These are phyloP conservation scores for Lepraria neglecta DNA, from an alignment of 495 filamentous ascomycete species.

Conservation along the genomic window DNA sequence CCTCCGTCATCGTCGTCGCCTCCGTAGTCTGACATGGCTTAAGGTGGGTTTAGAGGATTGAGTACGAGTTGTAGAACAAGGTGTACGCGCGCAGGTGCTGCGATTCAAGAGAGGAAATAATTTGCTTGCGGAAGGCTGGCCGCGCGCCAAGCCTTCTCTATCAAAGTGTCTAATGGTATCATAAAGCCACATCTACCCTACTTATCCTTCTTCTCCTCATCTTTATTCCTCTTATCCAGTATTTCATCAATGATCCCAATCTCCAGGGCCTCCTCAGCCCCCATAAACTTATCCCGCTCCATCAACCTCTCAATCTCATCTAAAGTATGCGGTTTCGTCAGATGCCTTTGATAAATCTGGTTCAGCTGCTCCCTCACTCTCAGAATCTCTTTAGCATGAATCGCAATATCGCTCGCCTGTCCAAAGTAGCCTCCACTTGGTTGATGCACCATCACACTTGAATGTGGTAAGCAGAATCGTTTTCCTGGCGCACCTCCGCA, in stretches of 20 bases:
- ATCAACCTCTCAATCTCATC: constrained; percentile 87
- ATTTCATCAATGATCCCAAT: constrained; percentile 91
- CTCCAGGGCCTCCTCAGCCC: constrained; percentile 78
- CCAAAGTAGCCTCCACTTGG: constrained; percentile 86
- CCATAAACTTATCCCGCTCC: constrained; percentile 94
- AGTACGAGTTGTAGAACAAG: not conserved
- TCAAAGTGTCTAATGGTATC: not conserved
- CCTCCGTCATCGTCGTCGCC: constrained; percentile 61
- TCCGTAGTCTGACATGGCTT: constrained; percentile 76
- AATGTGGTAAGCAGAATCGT: constrained; percentile 83
- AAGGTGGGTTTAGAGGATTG: too few species aligned
- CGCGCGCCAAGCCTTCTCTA: constrained; percentile 6
- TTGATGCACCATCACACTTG: constrained; percentile 94
- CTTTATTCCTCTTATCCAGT: constrained; percentile 51
- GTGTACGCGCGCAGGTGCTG: not conserved
- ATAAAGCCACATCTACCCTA: not conserved
- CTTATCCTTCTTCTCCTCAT: constrained; percentile 26
- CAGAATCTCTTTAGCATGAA: constrained; percentile 95
- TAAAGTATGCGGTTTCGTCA: constrained; percentile 68
- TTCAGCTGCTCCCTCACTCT: constrained; percentile 79
- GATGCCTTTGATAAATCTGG: constrained; percentile 77
- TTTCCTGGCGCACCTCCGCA: constrained; percentile 80
- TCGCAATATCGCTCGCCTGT: constrained; percentile 86
- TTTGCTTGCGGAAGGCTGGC: constrained; percentile 8
- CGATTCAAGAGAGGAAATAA: not conserved